These are phyloP conservation scores for Claviceps lovelessii DNA, from an alignment of 2,329 filamentous ascomycete genomes.

Conservation along the genomic window DNA sequence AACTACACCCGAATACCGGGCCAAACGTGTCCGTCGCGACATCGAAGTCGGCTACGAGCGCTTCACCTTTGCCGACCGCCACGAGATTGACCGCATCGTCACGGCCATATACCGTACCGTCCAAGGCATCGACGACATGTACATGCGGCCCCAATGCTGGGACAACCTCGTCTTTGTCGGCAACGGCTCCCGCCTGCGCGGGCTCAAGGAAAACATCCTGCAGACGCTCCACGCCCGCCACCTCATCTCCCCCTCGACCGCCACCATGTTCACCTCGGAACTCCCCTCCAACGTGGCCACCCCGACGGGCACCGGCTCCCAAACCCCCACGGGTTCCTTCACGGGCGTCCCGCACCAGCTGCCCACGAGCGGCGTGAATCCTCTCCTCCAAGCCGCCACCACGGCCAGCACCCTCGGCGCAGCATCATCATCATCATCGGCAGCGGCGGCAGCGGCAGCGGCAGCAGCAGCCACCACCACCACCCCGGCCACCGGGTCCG, in stretches of 20 bases:
- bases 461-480: slow-evolving; percentile 21
- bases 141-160: slow-evolving; percentile 78
- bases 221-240: slow-evolving; percentile 68
- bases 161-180: slow-evolving; percentile 84
- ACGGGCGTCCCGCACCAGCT: slow-evolving; percentile 42
- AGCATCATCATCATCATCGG: slow-evolving; percentile 11
- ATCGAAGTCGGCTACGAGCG: slow-evolving; percentile 67
- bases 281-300: slow-evolving; percentile 88
- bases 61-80: slow-evolving; percentile 53
- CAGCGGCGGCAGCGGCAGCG: slow-evolving; percentile 23
- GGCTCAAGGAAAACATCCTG: slow-evolving; percentile 80
- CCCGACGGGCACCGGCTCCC: slow-evolving; percentile 75
- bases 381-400: slow-evolving; percentile 81
- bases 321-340: slow-evolving; percentile 62
- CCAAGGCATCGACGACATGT: slow-evolving; percentile 67
- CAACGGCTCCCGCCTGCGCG: slow-evolving; percentile 59
- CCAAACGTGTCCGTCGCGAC: slow-evolving; percentile 47
- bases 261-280: slow-evolving; percentile 94
- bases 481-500: slow-evolving; percentile 27
- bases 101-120: slow-evolving; percentile 73
- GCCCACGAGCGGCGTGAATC: slow-evolving; percentile 56
- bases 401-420: slow-evolving; percentile 47
- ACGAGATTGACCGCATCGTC: slow-evolving; percentile 69
- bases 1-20: slow-evolving; percentile 30
- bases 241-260: slow-evolving; percentile 78